phyloP scores from a whole-genome alignment of 176 grass and related monocot genomes.

The Puya raimondii region DNA sequence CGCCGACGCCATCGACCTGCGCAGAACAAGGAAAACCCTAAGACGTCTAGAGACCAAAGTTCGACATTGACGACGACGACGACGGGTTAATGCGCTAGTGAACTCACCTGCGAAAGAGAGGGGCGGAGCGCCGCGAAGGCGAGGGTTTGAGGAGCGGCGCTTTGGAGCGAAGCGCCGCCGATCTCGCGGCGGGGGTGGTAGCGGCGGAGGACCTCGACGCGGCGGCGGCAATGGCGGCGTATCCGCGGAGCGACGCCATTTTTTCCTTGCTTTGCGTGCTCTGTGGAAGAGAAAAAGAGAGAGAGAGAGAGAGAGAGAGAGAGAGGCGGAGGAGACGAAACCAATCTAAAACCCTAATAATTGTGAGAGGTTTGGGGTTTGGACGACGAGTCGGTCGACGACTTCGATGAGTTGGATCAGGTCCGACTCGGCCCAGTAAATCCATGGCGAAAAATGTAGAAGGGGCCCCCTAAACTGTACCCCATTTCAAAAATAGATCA shows the following conservation, averaged over 20 bases:
- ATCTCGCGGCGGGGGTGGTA: conserved; percentile 25
- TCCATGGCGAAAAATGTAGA: too few species aligned
- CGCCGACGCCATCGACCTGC: conserved; percentile 26
- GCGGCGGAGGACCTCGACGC: not conserved
- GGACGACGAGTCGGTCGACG: too few species aligned
- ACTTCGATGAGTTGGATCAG: too few species aligned
- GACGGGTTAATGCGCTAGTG: not conserved
- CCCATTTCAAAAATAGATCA: too few species aligned
- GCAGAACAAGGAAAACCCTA: not conserved
- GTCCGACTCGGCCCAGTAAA: too few species aligned
- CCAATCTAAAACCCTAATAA: too few species aligned
- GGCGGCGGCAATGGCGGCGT: conserved; percentile 16
- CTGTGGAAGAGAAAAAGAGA: not conserved
- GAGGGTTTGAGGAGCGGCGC: conserved; percentile 15
- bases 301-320: not conserved
- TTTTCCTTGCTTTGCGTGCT: not conserved
- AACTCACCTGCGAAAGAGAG: conserved; percentile 39
- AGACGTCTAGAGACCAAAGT: not conserved
- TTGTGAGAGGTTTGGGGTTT: too few species aligned
- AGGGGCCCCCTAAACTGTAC: too few species aligned
- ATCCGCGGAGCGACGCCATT: conserved; percentile 61
- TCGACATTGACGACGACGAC: not conserved
- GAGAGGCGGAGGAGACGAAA: not conserved
- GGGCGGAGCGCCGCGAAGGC: not conserved
- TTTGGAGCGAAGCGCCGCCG: conserved; percentile 28